A percentile compares a stretch with the other conserved stretches of the same genome.
Conservation (phyloP, 192 early-diverging fungal genomes). For the Allomyces arbusculus region DNA sequence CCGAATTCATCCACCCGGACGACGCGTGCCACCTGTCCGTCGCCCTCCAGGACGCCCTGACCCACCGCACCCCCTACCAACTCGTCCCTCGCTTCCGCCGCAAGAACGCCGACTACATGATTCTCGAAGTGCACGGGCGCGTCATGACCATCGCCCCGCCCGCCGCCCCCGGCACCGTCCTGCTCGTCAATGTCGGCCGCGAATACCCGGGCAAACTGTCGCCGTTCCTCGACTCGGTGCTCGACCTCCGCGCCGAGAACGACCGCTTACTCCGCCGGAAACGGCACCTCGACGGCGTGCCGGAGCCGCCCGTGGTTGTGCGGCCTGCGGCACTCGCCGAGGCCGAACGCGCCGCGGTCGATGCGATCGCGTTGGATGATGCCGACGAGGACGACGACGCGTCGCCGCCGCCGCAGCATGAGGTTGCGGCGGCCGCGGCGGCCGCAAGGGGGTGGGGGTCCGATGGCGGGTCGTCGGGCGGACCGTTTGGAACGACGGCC, state of each 20-base stretch:
- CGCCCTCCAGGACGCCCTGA: too few species aligned
- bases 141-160: neutral
- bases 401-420: neutral
- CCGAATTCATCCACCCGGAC: too few species aligned
- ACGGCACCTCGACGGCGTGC: neutral
- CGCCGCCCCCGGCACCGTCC: neutral
- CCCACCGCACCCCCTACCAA: too few species aligned
- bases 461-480: too few species aligned
- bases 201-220: neutral
- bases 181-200: neutral
- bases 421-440: neutral
- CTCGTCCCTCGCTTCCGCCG: neutral
- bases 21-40: too few species aligned
- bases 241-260: neutral
- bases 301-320: neutral
- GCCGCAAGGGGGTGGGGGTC: too few species aligned
- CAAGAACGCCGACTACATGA: neutral
- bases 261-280: neutral
- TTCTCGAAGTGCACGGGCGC: neutral
- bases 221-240: neutral
- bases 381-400: neutral
- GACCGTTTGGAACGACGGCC: too few species aligned
- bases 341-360: neutral
- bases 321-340: neutral
- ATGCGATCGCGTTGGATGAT: neutral